phyloP scores from a whole-genome alignment of 257 asterid species.

The Gardenia jasminoides region DNA sequence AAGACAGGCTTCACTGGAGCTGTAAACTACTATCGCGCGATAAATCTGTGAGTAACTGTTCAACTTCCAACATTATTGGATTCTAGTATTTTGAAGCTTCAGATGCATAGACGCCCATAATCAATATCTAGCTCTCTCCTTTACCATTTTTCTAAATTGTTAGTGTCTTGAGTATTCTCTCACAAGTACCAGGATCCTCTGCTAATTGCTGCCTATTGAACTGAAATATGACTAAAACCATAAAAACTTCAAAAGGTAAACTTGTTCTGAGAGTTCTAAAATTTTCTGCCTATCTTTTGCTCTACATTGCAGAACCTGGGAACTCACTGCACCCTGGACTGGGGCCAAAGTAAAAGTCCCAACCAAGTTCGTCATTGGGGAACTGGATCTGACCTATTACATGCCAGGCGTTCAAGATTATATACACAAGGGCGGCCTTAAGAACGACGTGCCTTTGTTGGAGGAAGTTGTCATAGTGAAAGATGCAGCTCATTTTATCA shows the following conservation, averaged over 20 bases:
- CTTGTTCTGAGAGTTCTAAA: background rate
- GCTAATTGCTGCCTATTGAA: background rate
- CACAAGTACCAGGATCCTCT: background rate
- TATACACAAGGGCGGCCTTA: constrained; percentile 58
- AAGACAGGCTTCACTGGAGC: constrained; percentile 78
- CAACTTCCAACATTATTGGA: too few relatives aligned
- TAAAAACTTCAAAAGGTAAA: background rate
- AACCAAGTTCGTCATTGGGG: constrained; percentile 62
- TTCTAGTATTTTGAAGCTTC: background rate
- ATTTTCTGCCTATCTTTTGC: background rate
- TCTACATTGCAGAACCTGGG: constrained; percentile 52
- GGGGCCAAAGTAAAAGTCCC: constrained; percentile 65
- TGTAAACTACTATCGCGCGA: constrained; percentile 68
- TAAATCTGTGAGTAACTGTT: constrained; percentile 47
- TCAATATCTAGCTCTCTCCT: background rate
- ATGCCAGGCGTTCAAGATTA: constrained; percentile 47
- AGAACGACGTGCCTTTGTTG: constrained; percentile 53
- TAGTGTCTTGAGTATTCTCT: background rate
- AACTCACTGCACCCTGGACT: too few relatives aligned
- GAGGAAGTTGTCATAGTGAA: constrained; percentile 57
- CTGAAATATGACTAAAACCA: background rate
- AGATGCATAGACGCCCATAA: too few relatives aligned
- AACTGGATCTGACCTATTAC: constrained; percentile 55
- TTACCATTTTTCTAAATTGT: background rate
- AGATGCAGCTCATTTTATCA: too few relatives aligned